These are phyloP conservation scores for Pholiota adiposa DNA, from an alignment of 1,284 basidiomycete genomes.

Conservation along the genomic window DNA sequence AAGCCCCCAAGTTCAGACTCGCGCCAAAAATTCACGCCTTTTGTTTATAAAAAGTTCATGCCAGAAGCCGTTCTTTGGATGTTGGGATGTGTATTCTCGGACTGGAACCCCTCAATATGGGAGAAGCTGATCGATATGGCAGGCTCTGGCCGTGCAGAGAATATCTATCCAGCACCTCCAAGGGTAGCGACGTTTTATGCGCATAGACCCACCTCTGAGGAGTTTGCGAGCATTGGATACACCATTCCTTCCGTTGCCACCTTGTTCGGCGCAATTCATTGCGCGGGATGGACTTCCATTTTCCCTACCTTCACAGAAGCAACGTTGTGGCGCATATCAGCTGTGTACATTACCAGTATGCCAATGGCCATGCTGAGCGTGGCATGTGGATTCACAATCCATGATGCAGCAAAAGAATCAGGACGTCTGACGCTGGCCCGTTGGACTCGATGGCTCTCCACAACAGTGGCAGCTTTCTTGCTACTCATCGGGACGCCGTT, in stretches of 20 bases:
- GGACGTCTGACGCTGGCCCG: background rate
- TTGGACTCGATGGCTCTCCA: background rate
- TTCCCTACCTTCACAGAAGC: constrained; percentile 11
- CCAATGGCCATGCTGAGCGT: background rate
- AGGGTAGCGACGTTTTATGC: background rate
- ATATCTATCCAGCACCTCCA: background rate
- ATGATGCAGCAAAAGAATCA: background rate
- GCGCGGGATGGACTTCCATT: constrained; percentile 6
- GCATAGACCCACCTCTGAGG: background rate
- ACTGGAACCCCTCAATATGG: background rate
- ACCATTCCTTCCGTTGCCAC: background rate
- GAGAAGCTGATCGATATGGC: background rate
- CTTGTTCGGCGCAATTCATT: constrained; percentile 5
- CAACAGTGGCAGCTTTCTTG: background rate
- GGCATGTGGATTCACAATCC: background rate
- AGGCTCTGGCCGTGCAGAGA: background rate
- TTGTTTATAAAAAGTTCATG: background rate
- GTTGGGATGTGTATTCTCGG: background rate
- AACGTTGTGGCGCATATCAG: constrained; percentile 4
- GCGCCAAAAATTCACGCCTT: background rate
- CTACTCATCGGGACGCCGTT: background rate
- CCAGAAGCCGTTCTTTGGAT: background rate
- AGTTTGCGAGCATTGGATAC: background rate
- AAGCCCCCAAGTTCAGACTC: background rate
- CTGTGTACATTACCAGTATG: background rate